phyloP scores from a whole-genome alignment of 306 rosid species.

The Vicia faba region DNA sequence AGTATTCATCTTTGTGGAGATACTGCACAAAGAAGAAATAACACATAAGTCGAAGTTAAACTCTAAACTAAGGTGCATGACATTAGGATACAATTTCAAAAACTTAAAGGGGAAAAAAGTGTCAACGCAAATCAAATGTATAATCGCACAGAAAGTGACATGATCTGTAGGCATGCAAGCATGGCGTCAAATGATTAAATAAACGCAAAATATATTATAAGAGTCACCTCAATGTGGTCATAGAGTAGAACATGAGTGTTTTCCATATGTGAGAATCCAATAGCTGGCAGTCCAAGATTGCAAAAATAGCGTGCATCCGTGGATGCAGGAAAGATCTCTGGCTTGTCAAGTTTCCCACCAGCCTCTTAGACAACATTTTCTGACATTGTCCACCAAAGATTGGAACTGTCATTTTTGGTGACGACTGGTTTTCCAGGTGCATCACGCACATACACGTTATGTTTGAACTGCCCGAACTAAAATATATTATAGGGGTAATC shows the following conservation, averaged over 20 bases:
- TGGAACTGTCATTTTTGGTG: constrained; percentile 72
- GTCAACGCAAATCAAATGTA: background rate
- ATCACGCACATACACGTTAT: constrained; percentile 51
- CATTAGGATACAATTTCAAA: too few species aligned
- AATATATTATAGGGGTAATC: constrained; percentile 36
- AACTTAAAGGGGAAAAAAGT: background rate
- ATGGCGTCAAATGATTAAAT: background rate
- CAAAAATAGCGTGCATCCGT: constrained; percentile 92
- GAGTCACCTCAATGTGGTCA: constrained; percentile 91
- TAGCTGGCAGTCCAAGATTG: constrained; percentile 72
- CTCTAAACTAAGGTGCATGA: too few species aligned
- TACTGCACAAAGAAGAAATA: constrained; percentile 55
- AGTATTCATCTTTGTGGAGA: constrained; percentile 75
- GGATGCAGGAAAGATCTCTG: constrained; percentile 83
- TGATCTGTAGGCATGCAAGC: constrained; percentile 9
- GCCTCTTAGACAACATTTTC: constrained; percentile 74
- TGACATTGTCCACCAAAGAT: constrained; percentile 87
- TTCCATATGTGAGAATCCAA: constrained; percentile 94
- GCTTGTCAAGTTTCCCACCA: constrained; percentile 79
- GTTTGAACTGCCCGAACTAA: constrained; percentile 73
- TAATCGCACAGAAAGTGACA: too few species aligned
- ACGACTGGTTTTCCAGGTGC: constrained; percentile 61
- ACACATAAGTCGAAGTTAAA: too few species aligned
- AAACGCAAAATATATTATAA: background rate
- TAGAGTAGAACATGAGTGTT: constrained; percentile 89